Evolutionary conservation across 169 alveolate genomes (phyloP).

Genomic region (Plasmodium ovale): DNA sequence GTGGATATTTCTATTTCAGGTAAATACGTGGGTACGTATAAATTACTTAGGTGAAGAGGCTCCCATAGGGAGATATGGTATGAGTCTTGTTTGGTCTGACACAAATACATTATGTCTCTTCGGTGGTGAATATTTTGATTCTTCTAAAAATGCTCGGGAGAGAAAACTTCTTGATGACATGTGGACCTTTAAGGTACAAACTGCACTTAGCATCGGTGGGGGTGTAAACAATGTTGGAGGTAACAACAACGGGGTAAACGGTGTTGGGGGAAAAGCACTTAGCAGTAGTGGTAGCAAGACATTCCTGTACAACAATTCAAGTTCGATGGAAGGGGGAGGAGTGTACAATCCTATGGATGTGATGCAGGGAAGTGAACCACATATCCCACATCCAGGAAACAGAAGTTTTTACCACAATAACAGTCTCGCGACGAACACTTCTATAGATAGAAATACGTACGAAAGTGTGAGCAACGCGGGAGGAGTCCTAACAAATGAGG

Average conservation of each 20-base stretch:
- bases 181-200: constrained; percentile 85
- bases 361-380: not conserved
- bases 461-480: not conserved
- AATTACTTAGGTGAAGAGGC: constrained; percentile 83
- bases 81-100: constrained; percentile 90
- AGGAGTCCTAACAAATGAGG: not conserved
- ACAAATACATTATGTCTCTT: constrained; percentile 88
- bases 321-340: not conserved
- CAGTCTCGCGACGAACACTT: not conserved
- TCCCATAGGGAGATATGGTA: constrained; percentile 92
- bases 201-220: not conserved
- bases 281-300: not conserved
- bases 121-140: constrained; percentile 90
- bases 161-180: constrained; percentile 87
- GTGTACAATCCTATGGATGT: not conserved
- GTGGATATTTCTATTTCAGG: constrained; percentile 89
- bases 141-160: constrained; percentile 78
- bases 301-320: not conserved
- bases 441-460: not conserved
- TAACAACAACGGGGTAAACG: not conserved
- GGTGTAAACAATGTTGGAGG: not conserved
- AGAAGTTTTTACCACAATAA: not conserved
- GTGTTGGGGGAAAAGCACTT: not conserved
- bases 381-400: not conserved
- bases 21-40: constrained; percentile 89